phyloP scores from a whole-genome alignment of 306 rosid species.

The Cucurbita ficifolia region DNA sequence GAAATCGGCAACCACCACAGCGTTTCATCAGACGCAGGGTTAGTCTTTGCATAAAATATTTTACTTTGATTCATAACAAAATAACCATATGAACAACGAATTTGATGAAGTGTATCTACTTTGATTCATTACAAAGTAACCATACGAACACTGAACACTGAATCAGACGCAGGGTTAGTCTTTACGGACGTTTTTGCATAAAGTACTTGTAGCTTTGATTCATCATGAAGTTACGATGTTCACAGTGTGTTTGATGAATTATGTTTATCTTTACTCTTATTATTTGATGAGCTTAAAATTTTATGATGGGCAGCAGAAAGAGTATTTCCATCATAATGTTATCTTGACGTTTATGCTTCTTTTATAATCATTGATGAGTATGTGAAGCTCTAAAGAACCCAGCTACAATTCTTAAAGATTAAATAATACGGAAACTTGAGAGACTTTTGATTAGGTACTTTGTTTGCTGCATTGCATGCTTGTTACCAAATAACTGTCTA shows the following conservation, averaged over 20 bases:
- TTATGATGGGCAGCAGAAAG: background rate
- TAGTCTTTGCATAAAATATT: background rate
- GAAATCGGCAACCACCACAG: slow-evolving; percentile 84
- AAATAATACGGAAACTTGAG: background rate
- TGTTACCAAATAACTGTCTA: background rate
- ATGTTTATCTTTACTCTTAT: background rate
- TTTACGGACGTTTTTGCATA: background rate
- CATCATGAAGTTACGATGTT: background rate
- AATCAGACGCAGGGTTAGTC: slow-evolving; percentile 58
- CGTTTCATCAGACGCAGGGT: slow-evolving; percentile 84
- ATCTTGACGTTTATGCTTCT: background rate
- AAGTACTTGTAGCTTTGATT: background rate
- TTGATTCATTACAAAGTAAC: too few relatives aligned
- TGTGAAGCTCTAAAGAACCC: background rate
- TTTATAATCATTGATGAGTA: background rate
- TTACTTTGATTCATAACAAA: background rate
- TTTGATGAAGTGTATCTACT: background rate
- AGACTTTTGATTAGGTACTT: background rate
- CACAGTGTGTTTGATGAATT: background rate
- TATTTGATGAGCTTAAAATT: background rate
- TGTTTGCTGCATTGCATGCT: background rate
- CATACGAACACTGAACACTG: too few relatives aligned
- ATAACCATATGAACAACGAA: background rate
- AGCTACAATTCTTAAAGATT: background rate
- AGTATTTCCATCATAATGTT: background rate